These are phyloP conservation scores for Boletus sp. DNA, from an alignment of 1,284 basidiomycete genomes.

Conservation along the genomic window DNA sequence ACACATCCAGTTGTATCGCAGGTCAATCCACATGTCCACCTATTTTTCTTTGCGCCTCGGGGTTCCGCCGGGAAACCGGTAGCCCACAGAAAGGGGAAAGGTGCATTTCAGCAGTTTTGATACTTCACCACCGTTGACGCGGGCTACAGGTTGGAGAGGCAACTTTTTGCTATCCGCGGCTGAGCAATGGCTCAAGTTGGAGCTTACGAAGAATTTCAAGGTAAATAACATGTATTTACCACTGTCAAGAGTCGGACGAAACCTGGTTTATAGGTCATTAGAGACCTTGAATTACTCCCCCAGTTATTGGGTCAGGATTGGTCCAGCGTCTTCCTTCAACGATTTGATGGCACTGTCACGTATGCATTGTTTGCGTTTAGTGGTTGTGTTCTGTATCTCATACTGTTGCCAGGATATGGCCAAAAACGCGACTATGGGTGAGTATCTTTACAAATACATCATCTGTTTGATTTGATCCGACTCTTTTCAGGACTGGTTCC, in stretches of 20 bases:
- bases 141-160: conserved; percentile 81
- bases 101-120: conserved; percentile 39
- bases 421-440: conserved; percentile 76
- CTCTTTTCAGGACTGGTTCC: conserved; percentile 73
- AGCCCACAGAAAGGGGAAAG: conserved; percentile 90
- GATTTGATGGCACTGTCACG: conserved; percentile 85
- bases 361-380: conserved; percentile 43
- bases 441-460: conserved; percentile 25
- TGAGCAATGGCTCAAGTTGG: conserved; percentile 93
- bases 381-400: conserved; percentile 33
- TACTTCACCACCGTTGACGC: conserved; percentile 3
- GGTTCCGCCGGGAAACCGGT: conserved; percentile 95
- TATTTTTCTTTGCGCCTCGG: conserved; percentile 97
- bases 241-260: neutral
- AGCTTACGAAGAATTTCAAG: conserved; percentile 95
- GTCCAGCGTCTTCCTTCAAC: conserved; percentile 92
- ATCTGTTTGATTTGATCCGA: conserved; percentile 12
- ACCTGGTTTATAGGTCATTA: conserved; percentile 64
- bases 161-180: conserved; percentile 93
- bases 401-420: conserved; percentile 74
- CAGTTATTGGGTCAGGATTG: conserved; percentile 91
- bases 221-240: conserved; percentile 38
- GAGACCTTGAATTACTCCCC: conserved; percentile 90
- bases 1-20: conserved; percentile 96
- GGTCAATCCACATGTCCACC: conserved; percentile 96